Base-by-base conservation (phyloP, 805 yeast species). In the Saturnispora mendoncae region DNA sequence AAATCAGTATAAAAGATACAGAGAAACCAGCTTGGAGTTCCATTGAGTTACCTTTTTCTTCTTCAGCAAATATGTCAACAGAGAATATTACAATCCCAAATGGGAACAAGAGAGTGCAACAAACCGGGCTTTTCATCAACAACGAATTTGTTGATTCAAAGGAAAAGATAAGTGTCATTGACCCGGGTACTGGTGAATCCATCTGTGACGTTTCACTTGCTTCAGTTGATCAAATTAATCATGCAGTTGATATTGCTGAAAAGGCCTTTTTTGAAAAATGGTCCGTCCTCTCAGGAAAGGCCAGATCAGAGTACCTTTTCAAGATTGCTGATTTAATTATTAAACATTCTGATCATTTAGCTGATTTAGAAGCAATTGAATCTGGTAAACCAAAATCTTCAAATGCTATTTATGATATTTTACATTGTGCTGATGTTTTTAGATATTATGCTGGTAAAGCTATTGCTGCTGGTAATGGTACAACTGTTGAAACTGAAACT, bases 61-160 rank as follows among this genome's bases (percentile, higher is more conserved):
- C 20, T 8, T 14, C 17, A 24, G 9, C 3, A 24, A 24, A 24
- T 14, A 39, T 33, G 41, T 20, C 30, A 21, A 26, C 27, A 14
- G 13, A 24, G 27, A 51, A 52, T 25, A 51, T 60, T 43, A 40
- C 33, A 4, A 46, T 60, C 45, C 81, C 82, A 44, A 77, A 73
- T 53, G 82, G 82, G 36, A 64, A 64, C 43, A 58, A 65, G 25
- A 75, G 75, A 52, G 66, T 66, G 39, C 83, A 58, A 66, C 95
- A 95, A 53, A 79, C 83, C 9, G 96, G 96, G 48, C 66, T 88
- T 53, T 88, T 84, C 71, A 85, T 88, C 61, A 81, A 85, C 68
- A 84, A 84, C 63, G 84, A 84, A 61, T 85, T 82, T 55, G 79
- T 80, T 42, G 46, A 52, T 24, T 54, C 62, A 2, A 61, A 64